A percentile compares a stretch with the other conserved stretches of the same genome.
phyloP scores from a whole-genome alignment of 1,284 basidiomycete genomes.

The Boletellus deceptivus region DNA sequence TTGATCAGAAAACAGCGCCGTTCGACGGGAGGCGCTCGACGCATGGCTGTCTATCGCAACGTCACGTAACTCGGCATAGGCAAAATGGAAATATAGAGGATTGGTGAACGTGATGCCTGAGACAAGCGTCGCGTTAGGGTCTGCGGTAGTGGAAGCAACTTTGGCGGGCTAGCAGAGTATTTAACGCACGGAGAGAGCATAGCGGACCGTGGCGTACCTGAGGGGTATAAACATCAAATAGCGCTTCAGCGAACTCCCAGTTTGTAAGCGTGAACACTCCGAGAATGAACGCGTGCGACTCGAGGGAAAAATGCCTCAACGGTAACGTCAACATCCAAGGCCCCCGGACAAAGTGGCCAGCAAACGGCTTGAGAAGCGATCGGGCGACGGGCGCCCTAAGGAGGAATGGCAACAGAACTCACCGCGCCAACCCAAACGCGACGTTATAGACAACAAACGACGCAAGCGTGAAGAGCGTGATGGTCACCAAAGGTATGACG shows the following conservation, averaged over 20 bases:
- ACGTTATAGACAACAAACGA: constrained; percentile 39
- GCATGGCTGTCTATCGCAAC: constrained; percentile 44
- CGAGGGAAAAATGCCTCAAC: constrained; percentile 42
- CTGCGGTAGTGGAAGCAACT: constrained; percentile 42
- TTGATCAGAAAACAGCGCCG: constrained; percentile 67
- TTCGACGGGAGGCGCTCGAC: constrained; percentile 43
- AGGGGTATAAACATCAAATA: constrained; percentile 55
- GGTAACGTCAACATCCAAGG: constrained; percentile 53
- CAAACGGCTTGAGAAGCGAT: constrained; percentile 53
- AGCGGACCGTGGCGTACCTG: constrained; percentile 36
- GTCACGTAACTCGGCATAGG: constrained; percentile 52
- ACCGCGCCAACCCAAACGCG: constrained; percentile 45
- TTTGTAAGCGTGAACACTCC: constrained; percentile 47
- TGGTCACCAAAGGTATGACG: constrained; percentile 34
- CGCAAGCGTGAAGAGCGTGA: constrained; percentile 40
- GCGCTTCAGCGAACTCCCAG: constrained; percentile 60
- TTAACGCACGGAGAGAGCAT: neutral
- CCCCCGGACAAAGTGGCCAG: constrained; percentile 59
- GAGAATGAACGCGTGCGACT: constrained; percentile 49
- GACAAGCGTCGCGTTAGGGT: constrained; percentile 52
- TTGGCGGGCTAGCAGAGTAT: constrained; percentile 38
- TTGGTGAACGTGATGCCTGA: constrained; percentile 57
- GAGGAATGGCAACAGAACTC: constrained; percentile 47
- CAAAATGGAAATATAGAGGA: constrained; percentile 52
- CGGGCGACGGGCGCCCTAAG: constrained; percentile 53